Percentiles rank a stretch among this genome's conserved stretches.
Evolutionary conservation across 805 yeast genomes (phyloP).

Genomic region (Nakazawaea wyomingensis): DNA sequence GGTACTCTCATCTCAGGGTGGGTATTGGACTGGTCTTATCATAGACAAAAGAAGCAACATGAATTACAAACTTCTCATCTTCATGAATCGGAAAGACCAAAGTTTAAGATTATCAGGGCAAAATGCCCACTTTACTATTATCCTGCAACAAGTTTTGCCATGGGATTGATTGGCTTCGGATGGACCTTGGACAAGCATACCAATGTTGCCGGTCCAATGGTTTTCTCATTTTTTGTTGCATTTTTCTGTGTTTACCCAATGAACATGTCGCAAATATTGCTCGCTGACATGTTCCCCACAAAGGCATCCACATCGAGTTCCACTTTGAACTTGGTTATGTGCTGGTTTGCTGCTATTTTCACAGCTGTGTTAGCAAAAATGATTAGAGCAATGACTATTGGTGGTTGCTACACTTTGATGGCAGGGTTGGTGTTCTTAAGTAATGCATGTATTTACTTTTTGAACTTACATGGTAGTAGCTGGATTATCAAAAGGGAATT

Average conservation of each 20-base stretch:
- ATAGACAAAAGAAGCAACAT: conserved; percentile 27
- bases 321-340: conserved; percentile 60
- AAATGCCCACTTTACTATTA: conserved; percentile 40
- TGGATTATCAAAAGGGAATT: conserved; percentile 4
- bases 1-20: conserved; percentile 61
- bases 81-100: conserved; percentile 17
- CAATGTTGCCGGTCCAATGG: conserved; percentile 46
- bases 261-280: conserved; percentile 50
- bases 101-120: conserved; percentile 44
- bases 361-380: conserved; percentile 55
- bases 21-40: conserved; percentile 47
- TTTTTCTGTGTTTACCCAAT: conserved; percentile 45
- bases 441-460: conserved; percentile 11
- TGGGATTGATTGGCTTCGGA: conserved; percentile 46
- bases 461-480: background rate
- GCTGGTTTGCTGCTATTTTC: conserved; percentile 56
- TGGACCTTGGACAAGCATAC: conserved; percentile 52
- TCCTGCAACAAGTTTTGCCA: conserved; percentile 34
- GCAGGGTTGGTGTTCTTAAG: conserved; percentile 34
- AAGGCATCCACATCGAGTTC: conserved; percentile 32
- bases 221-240: conserved; percentile 49
- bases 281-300: conserved; percentile 41
- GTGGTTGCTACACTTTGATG: conserved; percentile 64
- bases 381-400: conserved; percentile 48
- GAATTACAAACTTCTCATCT: conserved; percentile 8